Percentiles rank a stretch among this genome's conserved stretches.
Evolutionary conservation across 495 filamentous ascomycete genomes (phyloP).

Genomic region (Neurospora sp.): DNA sequence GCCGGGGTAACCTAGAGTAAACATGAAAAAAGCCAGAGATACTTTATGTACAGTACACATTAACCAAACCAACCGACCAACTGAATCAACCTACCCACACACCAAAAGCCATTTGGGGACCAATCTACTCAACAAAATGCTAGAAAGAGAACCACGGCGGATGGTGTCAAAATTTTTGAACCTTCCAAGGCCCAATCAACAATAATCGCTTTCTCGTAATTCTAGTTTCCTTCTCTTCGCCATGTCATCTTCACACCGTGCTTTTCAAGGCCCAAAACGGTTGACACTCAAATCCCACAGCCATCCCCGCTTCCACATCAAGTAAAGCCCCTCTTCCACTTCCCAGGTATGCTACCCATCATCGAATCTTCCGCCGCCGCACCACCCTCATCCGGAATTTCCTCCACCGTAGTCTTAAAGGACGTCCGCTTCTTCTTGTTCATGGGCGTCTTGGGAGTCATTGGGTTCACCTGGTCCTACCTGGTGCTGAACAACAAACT

Average conservation of each 20-base stretch:
- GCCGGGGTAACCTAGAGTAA: not conserved
- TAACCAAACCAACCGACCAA: not conserved
- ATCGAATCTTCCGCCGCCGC: not conserved
- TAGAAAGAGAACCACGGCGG: not conserved
- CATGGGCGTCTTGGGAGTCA: not conserved
- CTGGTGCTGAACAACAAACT: conserved; percentile 13
- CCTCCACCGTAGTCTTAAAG: not conserved
- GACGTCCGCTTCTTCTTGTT: not conserved
- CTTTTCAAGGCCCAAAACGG: not conserved
- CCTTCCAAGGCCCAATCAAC: not conserved
- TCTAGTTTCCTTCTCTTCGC: not conserved
- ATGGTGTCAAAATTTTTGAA: not conserved
- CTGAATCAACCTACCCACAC: not conserved
- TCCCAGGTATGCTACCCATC: not conserved
- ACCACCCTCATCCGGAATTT: not conserved
- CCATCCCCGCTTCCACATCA: not conserved
- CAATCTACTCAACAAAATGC: not conserved
- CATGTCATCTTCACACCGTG: not conserved
- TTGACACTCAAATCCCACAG: not conserved
- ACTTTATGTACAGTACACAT: not conserved
- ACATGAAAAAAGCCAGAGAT: not conserved
- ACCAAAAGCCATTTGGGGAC: not conserved
- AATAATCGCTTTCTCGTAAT: not conserved
- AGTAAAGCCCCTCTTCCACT: not conserved
- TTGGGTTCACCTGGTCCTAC: not conserved